Base-by-base conservation (phyloP, 768 basidiomycete species). In the Amanita jacksonii region DNA sequence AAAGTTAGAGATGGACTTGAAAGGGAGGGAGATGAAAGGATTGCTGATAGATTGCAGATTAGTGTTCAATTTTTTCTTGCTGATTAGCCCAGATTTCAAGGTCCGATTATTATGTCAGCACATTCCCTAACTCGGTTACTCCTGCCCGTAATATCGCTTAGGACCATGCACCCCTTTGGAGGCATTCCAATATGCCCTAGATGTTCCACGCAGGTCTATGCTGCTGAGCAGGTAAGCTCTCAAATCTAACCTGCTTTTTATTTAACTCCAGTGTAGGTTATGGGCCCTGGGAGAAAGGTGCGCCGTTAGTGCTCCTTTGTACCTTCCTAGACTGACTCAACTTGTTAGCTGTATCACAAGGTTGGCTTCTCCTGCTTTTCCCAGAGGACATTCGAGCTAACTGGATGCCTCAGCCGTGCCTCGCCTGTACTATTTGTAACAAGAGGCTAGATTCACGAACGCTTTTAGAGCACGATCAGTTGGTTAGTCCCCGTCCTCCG, bases 271-370 rank as follows among this genome's bases (percentile, higher is more conserved):
- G 28, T 45, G 46, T 52, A 88, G 85, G 76, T 76, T 23, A 78
- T 92, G 69, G 90, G 90, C 15, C 90, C 90, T 42, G 90, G 85
- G 18, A 76, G 90, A 58, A 90, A 84, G 77, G 90, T 88, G 56
- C 54, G 74, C 51, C 37, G 28, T 32, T 49, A 16, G 20, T 38
- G 22, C 46, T 46, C 47, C 45, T 24, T 42, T 33, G 22, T 9
- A 22, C 22, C 9, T 28, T 45, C 41, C 19, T n/a, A 25, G 18
- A 47, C 24, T 32, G 28, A 45, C 27, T 30, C 28, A 15, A 43
- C 15, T 43, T 30, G n/a, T 43, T 52, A 86, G 85, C 68, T 86
- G 32, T 91, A 87, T 55, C 85, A 88, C 63, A 88, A 85, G 71
- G 86, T 77, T 53, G 1, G 47, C 43, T 10, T 49, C 4, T 7